These are phyloP conservation scores for Rhodomyrtus psidioides DNA, from an alignment of 441 rosid genomes.

Conservation along the genomic window DNA sequence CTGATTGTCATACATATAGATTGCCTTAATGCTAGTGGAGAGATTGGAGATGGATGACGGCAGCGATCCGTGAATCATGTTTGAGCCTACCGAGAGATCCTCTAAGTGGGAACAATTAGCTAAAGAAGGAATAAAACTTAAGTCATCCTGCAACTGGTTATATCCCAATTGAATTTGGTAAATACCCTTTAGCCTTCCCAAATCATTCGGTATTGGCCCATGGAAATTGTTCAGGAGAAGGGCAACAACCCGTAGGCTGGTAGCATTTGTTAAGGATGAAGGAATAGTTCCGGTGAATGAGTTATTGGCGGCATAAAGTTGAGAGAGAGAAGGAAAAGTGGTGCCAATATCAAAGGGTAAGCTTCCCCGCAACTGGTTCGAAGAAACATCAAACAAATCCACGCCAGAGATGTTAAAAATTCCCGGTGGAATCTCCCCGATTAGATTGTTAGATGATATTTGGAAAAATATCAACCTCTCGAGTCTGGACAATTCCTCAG, in stretches of 20 bases:
- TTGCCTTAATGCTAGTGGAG: too few relatives aligned
- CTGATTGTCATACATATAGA: too few relatives aligned
- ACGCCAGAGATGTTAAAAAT: neutral
- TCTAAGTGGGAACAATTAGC: too few relatives aligned
- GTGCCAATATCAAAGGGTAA: neutral
- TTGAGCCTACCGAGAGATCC: fast-evolving
- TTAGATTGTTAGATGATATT: neutral
- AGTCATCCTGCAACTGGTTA: neutral
- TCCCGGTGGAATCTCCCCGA: neutral
- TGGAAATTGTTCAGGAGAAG: fast-evolving
- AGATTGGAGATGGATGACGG: too few relatives aligned
- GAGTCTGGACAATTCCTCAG: neutral
- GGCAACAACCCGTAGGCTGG: fast-evolving
- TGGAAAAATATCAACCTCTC: fast-evolving
- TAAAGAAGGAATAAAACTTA: too few relatives aligned
- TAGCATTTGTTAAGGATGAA: neutral
- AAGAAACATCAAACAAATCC: fast-evolving
- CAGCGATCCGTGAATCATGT: too few relatives aligned
- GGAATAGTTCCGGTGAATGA: neutral
- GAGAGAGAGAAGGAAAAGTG: neutral
- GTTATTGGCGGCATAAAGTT: fast-evolving
- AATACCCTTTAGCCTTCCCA: neutral
- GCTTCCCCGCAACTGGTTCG: neutral
- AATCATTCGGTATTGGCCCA: neutral
- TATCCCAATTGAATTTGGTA: too few relatives aligned